phyloP scores from a whole-genome alignment of 257 asterid species.

The Eustoma russellianum region DNA sequence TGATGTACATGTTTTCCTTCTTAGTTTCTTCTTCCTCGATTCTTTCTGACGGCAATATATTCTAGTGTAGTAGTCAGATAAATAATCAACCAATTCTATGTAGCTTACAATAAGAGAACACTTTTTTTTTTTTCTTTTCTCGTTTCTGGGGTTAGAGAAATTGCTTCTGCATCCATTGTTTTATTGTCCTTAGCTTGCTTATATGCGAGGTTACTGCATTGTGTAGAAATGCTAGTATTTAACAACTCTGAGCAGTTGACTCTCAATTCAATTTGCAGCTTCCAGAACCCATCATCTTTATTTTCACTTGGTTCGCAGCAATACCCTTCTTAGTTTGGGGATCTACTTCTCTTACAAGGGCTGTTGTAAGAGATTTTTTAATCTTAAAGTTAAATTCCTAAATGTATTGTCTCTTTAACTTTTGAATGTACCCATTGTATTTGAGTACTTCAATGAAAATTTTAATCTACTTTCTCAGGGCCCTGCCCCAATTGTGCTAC shows the following conservation, averaged over 20 bases:
- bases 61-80: no score
- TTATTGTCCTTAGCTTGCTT: no score
- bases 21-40: conserved; percentile 88
- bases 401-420: neutral
- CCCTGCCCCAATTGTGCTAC: conserved; percentile 92
- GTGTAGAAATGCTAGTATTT: neutral
- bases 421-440: no score
- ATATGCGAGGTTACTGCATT: no score
- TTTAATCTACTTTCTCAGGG: conserved; percentile 45
- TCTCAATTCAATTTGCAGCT: conserved; percentile 39
- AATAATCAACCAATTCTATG: no score
- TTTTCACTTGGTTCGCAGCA: conserved; percentile 94
- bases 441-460: neutral
- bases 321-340: conserved; percentile 65
- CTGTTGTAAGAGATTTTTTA: conserved; percentile 59
- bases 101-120: no score
- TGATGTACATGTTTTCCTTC: neutral
- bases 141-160: no score
- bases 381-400: conserved; percentile 52
- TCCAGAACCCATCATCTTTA: conserved; percentile 96
- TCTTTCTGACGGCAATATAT: no score
- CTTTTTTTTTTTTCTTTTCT: no score
- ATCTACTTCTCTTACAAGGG: conserved; percentile 58
- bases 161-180: no score
- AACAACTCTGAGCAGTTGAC: neutral